A percentile compares a stretch with the other conserved stretches of the same genome.
phyloP scores from a whole-genome alignment of 805 yeast genomes.

The Lipomyces yamanashiensis region DNA sequence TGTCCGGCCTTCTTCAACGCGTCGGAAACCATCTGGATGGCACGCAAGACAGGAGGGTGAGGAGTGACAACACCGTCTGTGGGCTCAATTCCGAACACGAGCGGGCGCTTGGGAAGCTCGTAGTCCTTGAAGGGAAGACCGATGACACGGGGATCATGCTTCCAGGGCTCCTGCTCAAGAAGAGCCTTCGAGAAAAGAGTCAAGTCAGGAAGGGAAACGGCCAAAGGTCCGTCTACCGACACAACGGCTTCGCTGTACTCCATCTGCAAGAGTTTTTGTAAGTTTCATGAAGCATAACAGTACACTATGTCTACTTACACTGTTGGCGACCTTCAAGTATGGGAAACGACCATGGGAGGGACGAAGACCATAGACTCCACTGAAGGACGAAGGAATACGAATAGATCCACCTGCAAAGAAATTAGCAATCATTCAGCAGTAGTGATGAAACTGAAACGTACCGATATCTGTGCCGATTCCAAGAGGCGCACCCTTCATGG shows the following conservation, averaged over 20 bases:
- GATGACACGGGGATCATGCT: conserved; percentile 49
- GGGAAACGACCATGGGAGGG: conserved; percentile 63
- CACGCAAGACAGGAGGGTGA: conserved; percentile 57
- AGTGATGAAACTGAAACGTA: not conserved
- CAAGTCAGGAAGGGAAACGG: conserved; percentile 56
- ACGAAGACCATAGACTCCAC: conserved; percentile 59
- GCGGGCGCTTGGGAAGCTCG: conserved; percentile 45
- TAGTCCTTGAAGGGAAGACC: conserved; percentile 47
- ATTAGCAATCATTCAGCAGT: not conserved
- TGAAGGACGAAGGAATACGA: conserved; percentile 54
- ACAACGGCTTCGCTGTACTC: conserved; percentile 47
- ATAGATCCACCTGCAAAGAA: conserved; percentile 54
- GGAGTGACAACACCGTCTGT: conserved; percentile 55
- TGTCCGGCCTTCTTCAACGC: conserved; percentile 50
- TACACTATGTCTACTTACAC: conserved; percentile 47
- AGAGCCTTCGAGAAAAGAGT: conserved; percentile 54
- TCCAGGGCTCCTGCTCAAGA: conserved; percentile 50
- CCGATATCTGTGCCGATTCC: conserved; percentile 61
- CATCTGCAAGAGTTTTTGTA: conserved; percentile 43
- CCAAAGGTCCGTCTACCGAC: conserved; percentile 61
- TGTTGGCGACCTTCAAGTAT: conserved; percentile 51
- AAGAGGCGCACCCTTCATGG: conserved; percentile 52
- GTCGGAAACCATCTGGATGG: conserved; percentile 46
- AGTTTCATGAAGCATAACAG: conserved; percentile 47
- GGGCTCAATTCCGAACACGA: conserved; percentile 50